These are phyloP conservation scores for Purpureocillium takamizusanense DNA, from an alignment of 2,329 filamentous ascomycete species.

Conservation along the genomic window DNA sequence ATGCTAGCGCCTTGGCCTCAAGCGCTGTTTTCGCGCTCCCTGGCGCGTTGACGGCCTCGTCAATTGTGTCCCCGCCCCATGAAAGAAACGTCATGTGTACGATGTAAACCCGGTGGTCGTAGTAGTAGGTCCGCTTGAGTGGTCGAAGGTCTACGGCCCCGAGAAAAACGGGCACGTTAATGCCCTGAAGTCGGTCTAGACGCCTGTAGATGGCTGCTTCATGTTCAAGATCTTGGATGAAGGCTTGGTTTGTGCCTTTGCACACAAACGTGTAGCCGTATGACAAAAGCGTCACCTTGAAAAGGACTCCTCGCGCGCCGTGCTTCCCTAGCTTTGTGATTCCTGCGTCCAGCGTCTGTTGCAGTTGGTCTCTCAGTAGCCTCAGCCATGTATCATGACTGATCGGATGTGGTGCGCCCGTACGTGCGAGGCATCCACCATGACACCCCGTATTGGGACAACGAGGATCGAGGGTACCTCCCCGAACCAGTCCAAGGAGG, in stretches of 20 bases:
- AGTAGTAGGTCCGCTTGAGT: slow-evolving; percentile 22
- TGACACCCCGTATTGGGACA: slow-evolving; percentile 30
- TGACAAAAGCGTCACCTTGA: slow-evolving; percentile 27
- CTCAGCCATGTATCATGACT: slow-evolving; percentile 14
- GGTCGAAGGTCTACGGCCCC: slow-evolving; percentile 24
- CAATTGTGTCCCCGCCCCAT: slow-evolving; percentile 16
- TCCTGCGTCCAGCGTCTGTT: slow-evolving; percentile 18
- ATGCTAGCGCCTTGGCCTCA: slow-evolving; percentile 5
- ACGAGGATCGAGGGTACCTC: slow-evolving; percentile 17
- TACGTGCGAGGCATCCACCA: too few relatives aligned
- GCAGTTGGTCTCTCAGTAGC: slow-evolving; percentile 21
- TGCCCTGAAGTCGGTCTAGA: slow-evolving; percentile 23
- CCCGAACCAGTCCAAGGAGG: slow-evolving; percentile 23
- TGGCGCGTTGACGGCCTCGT: too few relatives aligned
- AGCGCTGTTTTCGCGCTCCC: too few relatives aligned
- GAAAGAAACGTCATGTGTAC: slow-evolving; percentile 24
- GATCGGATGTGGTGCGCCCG: slow-evolving; percentile 22
- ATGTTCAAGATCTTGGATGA: slow-evolving; percentile 22
- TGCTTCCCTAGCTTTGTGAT: slow-evolving; percentile 16
- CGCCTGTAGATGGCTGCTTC: slow-evolving; percentile 25
- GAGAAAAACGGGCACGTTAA: slow-evolving; percentile 26
- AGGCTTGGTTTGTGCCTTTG: slow-evolving; percentile 27
- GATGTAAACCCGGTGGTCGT: slow-evolving; percentile 20
- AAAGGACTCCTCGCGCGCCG: slow-evolving; percentile 28
- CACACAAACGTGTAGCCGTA: slow-evolving; percentile 33